Conservation (phyloP, 805 yeast species). For the Ogataea wickerhamii region DNA sequence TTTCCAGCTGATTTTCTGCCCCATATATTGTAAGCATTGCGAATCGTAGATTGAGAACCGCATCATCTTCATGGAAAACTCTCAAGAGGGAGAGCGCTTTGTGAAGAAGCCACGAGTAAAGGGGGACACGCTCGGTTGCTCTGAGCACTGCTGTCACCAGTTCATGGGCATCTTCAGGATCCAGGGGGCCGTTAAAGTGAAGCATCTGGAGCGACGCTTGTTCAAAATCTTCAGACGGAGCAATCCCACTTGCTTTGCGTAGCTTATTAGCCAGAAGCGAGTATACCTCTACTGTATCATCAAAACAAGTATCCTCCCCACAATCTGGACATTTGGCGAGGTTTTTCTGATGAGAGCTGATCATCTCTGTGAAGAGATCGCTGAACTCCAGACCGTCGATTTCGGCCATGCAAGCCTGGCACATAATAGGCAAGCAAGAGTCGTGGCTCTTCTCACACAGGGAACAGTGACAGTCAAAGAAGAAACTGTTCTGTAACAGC, state of each 20-base stretch:
- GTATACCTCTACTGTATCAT: background rate
- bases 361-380: constrained; percentile 2
- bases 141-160: constrained; percentile 3
- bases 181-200: constrained; percentile 4
- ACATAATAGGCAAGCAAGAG: constrained; percentile 26
- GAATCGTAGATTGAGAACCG: constrained; percentile 12
- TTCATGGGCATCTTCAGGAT: background rate
- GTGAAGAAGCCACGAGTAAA: constrained; percentile 23
- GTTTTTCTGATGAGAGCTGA: constrained; percentile 1
- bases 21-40: constrained; percentile 11
- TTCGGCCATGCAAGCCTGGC: constrained; percentile 21
- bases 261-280: background rate
- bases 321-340: constrained; percentile 1
- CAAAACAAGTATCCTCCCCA: background rate
- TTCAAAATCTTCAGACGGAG: background rate
- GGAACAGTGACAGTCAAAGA: constrained; percentile 34
- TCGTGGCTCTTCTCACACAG: constrained; percentile 28
- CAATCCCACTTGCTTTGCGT: background rate
- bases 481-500: constrained; percentile 30
- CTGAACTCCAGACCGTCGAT: constrained; percentile 12
- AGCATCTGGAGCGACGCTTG: constrained; percentile 4
- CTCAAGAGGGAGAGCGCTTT: constrained; percentile 11
- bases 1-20: constrained; percentile 10
- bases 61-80: constrained; percentile 7
- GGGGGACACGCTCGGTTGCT: constrained; percentile 9